A percentile compares a stretch with the other conserved stretches of the same genome.
Evolutionary conservation across 139 green algal species (phyloP).

Genomic region (Gonium pectorale): DNA sequence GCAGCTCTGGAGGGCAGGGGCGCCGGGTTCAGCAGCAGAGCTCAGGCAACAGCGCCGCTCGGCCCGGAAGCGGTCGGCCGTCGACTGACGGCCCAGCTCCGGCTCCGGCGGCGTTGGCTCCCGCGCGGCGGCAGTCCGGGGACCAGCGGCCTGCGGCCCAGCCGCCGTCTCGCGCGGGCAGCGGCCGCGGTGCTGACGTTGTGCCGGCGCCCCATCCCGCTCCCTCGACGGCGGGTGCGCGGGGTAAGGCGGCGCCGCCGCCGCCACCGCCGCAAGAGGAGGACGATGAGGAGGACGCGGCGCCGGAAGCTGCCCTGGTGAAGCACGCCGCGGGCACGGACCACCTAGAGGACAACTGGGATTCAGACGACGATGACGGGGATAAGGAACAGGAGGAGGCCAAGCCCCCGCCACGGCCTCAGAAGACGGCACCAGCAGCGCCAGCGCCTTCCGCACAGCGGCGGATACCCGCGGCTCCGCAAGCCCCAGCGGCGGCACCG

Average conservation of each 20-base stretch:
- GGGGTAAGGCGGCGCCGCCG: background rate
- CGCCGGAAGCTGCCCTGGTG: background rate
- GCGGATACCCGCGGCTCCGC: background rate
- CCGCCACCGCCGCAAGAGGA: background rate
- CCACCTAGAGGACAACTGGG: slow-evolving; percentile 44
- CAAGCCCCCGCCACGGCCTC: background rate
- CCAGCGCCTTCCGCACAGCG: background rate
- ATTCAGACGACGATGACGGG: slow-evolving; percentile 27
- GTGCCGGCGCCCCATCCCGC: too few relatives aligned
- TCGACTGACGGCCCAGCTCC: background rate
- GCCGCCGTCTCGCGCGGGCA: background rate
- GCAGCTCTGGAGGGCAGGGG: background rate
- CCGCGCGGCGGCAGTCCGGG: background rate
- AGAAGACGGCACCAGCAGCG: background rate
- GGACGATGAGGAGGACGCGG: slow-evolving; percentile 27
- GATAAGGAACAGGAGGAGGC: background rate
- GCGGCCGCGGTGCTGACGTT: background rate
- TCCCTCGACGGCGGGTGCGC: background rate
- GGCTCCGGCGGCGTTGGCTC: background rate
- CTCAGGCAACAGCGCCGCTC: background rate
- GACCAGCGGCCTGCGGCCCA: background rate
- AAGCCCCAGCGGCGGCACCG: background rate
- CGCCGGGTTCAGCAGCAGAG: background rate
- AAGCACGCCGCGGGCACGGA: slow-evolving; percentile 38
- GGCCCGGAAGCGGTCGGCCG: background rate